Evolutionary conservation across 2,329 filamentous ascomycete species (phyloP).

Genomic region (Fusarium humuli): DNA sequence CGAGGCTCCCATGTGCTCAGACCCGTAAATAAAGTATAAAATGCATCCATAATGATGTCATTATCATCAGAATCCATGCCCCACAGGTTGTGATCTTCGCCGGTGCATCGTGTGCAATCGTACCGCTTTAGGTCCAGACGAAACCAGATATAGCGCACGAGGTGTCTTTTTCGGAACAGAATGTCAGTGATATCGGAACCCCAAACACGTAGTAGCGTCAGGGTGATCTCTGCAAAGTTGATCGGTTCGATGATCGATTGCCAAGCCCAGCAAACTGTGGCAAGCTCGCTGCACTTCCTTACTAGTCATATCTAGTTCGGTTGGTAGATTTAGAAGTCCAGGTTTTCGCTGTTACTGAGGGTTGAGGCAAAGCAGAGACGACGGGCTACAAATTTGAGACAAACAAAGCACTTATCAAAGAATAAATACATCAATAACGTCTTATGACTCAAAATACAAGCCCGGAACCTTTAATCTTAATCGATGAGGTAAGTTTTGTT

Average conservation of each 20-base stretch:
- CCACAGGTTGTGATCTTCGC: constrained; percentile 20
- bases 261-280: constrained; percentile 40
- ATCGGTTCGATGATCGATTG: constrained; percentile 42
- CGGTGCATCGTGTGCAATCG: constrained; percentile 24
- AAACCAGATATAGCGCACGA: constrained; percentile 48
- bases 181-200: neutral
- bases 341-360: no score
- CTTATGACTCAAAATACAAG: no score
- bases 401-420: no score
- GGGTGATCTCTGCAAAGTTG: constrained; percentile 45
- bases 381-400: no score
- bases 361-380: no score
- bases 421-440: no score
- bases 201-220: constrained; percentile 29
- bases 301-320: no score
- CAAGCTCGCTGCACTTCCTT: constrained; percentile 32
- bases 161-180: constrained; percentile 39
- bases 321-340: no score
- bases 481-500: no score
- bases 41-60: constrained; percentile 2
- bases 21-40: no score
- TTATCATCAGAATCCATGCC: constrained; percentile 43
- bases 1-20: constrained; percentile 48
- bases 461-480: no score
- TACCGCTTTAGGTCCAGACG: constrained; percentile 46